Evolutionary conservation across 1,139 yeast genomes (phyloP).

Genomic region (Pichia sp.): DNA sequence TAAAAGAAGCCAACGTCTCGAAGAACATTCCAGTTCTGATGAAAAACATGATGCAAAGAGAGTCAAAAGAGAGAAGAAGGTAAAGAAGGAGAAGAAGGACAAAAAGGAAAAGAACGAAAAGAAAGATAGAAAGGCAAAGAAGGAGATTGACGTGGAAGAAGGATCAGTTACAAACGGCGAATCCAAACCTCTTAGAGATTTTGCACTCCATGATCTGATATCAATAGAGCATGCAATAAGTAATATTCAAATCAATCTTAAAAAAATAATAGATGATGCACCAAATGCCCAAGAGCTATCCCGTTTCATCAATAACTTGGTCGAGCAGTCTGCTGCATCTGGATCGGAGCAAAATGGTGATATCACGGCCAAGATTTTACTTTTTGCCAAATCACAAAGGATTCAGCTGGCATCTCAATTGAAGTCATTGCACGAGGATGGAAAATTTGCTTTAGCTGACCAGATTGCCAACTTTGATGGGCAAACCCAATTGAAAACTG

Average conservation of each 20-base stretch:
- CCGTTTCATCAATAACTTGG: slow-evolving; percentile 31
- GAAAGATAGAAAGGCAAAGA: neutral
- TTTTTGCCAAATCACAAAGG: slow-evolving; percentile 47
- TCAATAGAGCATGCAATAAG: slow-evolving; percentile 12
- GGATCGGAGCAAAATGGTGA: slow-evolving; percentile 10
- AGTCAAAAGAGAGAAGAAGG: slow-evolving; percentile 3
- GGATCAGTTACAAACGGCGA: neutral
- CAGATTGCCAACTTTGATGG: slow-evolving; percentile 27
- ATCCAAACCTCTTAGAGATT: slow-evolving; percentile 14
- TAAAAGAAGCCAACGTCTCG: slow-evolving; percentile 1
- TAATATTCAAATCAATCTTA: slow-evolving; percentile 12
- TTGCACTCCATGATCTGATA: slow-evolving; percentile 32
- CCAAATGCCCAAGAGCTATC: slow-evolving; percentile 10
- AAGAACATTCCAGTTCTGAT: too few relatives aligned
- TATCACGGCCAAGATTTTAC: slow-evolving; percentile 33
- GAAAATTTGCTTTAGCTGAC: slow-evolving; percentile 33
- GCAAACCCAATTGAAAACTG: slow-evolving; percentile 17
- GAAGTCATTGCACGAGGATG: slow-evolving; percentile 44
- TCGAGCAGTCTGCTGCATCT: slow-evolving; percentile 48
- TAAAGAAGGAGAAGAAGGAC: slow-evolving; percentile 1
- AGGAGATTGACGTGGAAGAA: neutral
- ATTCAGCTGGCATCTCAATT: slow-evolving; percentile 53
- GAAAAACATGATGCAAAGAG: too few relatives aligned
- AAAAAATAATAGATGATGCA: slow-evolving; percentile 9
- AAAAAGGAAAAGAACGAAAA: neutral